Evolutionary conservation across 2,329 filamentous ascomycete species (phyloP), one percentile per base, ranked within the genome.

Genomic region (Pseudocercospora fuligena): DNA sequence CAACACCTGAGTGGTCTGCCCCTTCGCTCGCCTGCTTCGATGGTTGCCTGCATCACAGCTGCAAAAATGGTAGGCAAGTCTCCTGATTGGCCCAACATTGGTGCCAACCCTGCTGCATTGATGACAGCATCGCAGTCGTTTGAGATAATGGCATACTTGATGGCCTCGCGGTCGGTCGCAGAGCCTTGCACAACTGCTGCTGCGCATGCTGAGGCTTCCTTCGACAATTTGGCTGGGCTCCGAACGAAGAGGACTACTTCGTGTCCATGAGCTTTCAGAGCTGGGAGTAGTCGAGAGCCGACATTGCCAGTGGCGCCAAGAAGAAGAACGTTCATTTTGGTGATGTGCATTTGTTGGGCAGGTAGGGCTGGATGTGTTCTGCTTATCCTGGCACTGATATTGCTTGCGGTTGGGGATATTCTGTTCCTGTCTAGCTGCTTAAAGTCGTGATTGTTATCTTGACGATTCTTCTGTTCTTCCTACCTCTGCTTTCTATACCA

Each of bases 61-160:
- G 64, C 71, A 61, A 80, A 79, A 64, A 82, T 81, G 23, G 69
- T 74, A 3, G 80, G 77, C 43, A 81, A 65, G 3, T 79, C 70
- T 56, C 73, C 78, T 58, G 77, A 76, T 21, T 75, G 67, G 21
- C 77, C 69, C 76, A 80, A 79, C 78, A 80, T 81, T 1, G 80
- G 78, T 36, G 77, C 65, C 16, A 81, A 25, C 4, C 80, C 80
- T 4, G 81, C 81, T 2, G 78, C 76, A 64, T 79, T 79, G 64
- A 83, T 69, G 19, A 83, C 75, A 9, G 75, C 80, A 66, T 81
- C 78, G 66, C 80, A 81, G 56, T 75, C 66, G 60, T 77, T 59
- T 5, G 78, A 75, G 19, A 79, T 61, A 33, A 83, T 78, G 5
- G 79, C 78, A 11, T 68, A 69, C 60, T 77, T 78, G 61, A 83